Evolutionary conservation across 306 rosid species (phyloP).

Genomic region (Arachis stenosperma): DNA sequence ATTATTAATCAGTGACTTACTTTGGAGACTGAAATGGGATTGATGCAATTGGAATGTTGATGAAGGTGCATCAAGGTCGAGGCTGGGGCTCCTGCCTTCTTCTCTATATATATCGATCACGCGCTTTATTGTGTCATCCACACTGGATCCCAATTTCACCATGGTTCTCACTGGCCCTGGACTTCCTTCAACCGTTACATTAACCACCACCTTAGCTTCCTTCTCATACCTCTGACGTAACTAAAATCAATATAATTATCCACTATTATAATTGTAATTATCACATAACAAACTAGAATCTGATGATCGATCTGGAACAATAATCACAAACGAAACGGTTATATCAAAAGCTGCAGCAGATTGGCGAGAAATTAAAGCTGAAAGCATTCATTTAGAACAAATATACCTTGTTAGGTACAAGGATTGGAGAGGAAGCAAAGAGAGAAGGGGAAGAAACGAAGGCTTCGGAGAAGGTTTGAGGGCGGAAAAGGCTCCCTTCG

Average conservation of each 20-base stretch:
- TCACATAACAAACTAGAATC: not conserved
- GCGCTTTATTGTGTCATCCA: slow-evolving; percentile 66
- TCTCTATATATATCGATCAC: slow-evolving; percentile 68
- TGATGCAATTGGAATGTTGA: slow-evolving; percentile 65
- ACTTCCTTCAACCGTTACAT: slow-evolving; percentile 87
- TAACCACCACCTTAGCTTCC: slow-evolving; percentile 87
- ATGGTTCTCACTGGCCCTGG: slow-evolving; percentile 78
- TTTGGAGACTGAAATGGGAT: slow-evolving; percentile 83
- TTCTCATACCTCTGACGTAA: slow-evolving; percentile 50
- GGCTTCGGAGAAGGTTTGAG: slow-evolving; percentile 48
- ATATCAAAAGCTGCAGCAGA: not conserved
- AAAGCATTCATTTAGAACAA: not conserved
- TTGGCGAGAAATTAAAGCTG: not conserved
- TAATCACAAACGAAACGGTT: not conserved
- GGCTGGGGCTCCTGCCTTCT: slow-evolving; percentile 79
- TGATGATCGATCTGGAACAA: not conserved
- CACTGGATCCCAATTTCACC: slow-evolving; percentile 80
- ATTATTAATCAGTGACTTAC: slow-evolving; percentile 43
- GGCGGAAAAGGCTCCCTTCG: slow-evolving; percentile 42
- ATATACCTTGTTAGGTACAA: slow-evolving; percentile 32
- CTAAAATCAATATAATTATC: not conserved
- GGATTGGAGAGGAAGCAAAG: slow-evolving; percentile 47
- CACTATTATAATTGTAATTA: not conserved
- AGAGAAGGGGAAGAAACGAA: slow-evolving; percentile 65
- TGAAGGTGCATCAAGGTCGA: slow-evolving; percentile 40